phyloP scores from a whole-genome alignment of 805 yeast genomes.

The Candida multigemmis region DNA sequence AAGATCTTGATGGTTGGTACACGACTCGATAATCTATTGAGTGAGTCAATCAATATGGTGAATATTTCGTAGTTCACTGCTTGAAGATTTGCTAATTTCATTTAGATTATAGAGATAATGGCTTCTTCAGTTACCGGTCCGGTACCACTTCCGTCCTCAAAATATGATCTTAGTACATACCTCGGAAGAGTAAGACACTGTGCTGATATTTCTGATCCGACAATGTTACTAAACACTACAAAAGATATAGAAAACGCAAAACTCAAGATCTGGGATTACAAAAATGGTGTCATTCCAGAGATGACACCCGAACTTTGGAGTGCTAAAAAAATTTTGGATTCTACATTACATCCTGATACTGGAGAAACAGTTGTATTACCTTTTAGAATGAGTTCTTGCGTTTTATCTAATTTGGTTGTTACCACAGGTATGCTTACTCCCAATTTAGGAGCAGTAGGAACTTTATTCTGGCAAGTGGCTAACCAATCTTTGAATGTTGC shows the following conservation, averaged over 20 bases:
- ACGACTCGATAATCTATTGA: too few relatives aligned
- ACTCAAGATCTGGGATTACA: constrained; percentile 57
- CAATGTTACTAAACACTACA: constrained; percentile 70
- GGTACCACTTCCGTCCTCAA: constrained; percentile 69
- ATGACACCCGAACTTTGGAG: constrained; percentile 84
- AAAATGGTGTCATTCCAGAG: constrained; percentile 51
- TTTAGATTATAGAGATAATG: too few relatives aligned
- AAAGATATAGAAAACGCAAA: constrained; percentile 58
- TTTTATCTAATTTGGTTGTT: constrained; percentile 84
- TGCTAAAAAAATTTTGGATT: constrained; percentile 80
- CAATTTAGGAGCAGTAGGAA: constrained; percentile 79
- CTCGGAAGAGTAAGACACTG: constrained; percentile 94
- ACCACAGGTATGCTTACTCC: constrained; percentile 99
- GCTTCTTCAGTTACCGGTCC: constrained; percentile 86
- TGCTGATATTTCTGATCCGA: constrained; percentile 86
- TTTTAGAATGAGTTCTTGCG: constrained; percentile 95
- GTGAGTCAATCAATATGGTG: too few relatives aligned
- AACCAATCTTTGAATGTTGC: constrained; percentile 97
- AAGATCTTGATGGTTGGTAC: too few relatives aligned
- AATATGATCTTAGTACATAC: constrained; percentile 72
- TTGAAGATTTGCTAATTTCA: too few relatives aligned
- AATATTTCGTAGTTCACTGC: too few relatives aligned
- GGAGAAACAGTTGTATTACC: constrained; percentile 91
- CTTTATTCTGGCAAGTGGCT: constrained; percentile 95
- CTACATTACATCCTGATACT: constrained; percentile 93